Evolutionary conservation across 1,139 yeast species (phyloP).

Genomic region (Sugiyamaella japonica): DNA sequence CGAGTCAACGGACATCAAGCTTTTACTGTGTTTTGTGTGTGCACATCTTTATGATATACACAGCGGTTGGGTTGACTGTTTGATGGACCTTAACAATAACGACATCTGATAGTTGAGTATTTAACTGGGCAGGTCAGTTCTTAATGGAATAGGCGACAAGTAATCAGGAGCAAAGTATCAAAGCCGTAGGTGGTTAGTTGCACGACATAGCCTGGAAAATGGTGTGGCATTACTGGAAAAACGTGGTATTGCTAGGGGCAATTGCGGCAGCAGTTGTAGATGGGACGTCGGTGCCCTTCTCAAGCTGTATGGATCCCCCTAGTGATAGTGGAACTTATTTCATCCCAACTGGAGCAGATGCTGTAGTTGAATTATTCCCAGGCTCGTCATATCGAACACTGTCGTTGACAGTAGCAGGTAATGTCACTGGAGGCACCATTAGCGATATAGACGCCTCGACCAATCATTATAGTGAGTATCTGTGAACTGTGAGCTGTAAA

Average conservation of each 20-base stretch:
- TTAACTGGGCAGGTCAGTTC: no score
- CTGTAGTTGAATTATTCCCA: not conserved
- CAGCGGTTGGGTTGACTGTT: not conserved
- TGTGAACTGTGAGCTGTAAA: no score
- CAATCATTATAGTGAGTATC: slow-evolving; percentile 25
- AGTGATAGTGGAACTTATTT: slow-evolving; percentile 14
- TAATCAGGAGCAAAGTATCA: no score
- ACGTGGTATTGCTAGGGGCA: not conserved
- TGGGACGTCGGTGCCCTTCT: slow-evolving; percentile 18
- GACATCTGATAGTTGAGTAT: no score
- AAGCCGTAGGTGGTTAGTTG: no score
- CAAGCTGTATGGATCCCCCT: slow-evolving; percentile 22
- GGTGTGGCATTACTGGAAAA: slow-evolving; percentile 1
- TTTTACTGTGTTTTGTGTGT: not conserved
- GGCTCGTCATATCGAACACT: slow-evolving; percentile 21
- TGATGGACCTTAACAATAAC: not conserved
- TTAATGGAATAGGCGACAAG: no score
- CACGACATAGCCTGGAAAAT: not conserved
- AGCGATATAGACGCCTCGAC: slow-evolving; percentile 33
- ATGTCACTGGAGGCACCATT: slow-evolving; percentile 31
- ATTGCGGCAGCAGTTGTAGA: not conserved
- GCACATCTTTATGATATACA: not conserved
- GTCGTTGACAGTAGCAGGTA: slow-evolving; percentile 29
- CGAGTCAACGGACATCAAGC: not conserved
- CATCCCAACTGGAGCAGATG: slow-evolving; percentile 14